Evolutionary conservation across 2,329 filamentous ascomycete genomes (phyloP).

Genomic region (Fusarium illudens): DNA sequence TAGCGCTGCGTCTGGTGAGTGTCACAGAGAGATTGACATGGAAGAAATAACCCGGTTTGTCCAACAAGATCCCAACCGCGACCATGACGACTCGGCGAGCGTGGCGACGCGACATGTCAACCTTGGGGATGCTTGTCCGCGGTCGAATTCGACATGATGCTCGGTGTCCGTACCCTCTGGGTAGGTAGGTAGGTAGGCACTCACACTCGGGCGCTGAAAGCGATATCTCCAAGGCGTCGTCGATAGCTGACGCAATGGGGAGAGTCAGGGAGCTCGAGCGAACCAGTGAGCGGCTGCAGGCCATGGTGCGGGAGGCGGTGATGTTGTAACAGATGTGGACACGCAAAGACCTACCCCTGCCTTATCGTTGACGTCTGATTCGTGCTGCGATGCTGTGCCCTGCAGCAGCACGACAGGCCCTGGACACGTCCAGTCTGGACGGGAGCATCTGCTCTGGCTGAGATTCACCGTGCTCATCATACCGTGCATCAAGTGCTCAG

Average conservation of each 20-base stretch:
- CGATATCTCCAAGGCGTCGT: slow-evolving; percentile 17
- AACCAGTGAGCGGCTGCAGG: slow-evolving; percentile 30
- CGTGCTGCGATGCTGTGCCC: slow-evolving; percentile 15
- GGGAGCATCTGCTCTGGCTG: slow-evolving; percentile 10
- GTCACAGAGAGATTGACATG: slow-evolving; percentile 30
- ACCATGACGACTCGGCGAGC: slow-evolving; percentile 9
- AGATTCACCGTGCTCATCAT: slow-evolving; percentile 7
- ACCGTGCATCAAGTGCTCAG: slow-evolving; percentile 19
- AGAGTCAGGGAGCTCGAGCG: slow-evolving; percentile 17
- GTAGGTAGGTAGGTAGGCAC: too few relatives aligned
- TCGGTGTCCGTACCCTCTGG: not conserved
- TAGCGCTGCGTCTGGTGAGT: slow-evolving; percentile 13
- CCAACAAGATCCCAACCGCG: slow-evolving; percentile 13
- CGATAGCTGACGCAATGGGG: slow-evolving; percentile 36
- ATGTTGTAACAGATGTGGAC: slow-evolving; percentile 30
- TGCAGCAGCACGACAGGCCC: not conserved
- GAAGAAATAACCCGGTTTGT: slow-evolving; percentile 28
- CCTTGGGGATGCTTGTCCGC: slow-evolving; percentile 7
- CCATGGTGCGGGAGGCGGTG: slow-evolving; percentile 32
- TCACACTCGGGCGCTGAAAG: slow-evolving; percentile 5
- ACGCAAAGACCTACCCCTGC: slow-evolving; percentile 6
- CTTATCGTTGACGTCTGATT: slow-evolving; percentile 24
- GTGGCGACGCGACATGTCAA: slow-evolving; percentile 10
- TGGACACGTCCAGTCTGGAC: not conserved
- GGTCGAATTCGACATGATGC: slow-evolving; percentile 11